Conservation (phyloP, 2,329 filamentous ascomycete genomes). For the Botrytis fabae region DNA sequence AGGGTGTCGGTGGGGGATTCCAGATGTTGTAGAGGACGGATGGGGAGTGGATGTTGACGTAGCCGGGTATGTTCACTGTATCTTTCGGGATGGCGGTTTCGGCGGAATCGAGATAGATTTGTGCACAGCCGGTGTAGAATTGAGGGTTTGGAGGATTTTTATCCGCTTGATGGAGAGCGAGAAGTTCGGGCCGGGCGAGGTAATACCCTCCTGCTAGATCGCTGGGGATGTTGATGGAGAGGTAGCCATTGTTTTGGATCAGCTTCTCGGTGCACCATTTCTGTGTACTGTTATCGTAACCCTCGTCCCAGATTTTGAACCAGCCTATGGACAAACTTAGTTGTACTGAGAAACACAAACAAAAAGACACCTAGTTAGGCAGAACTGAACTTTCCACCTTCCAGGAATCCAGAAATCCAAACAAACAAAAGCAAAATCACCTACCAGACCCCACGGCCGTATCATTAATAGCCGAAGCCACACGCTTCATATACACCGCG, state of each 20-base stretch:
- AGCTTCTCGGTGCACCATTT: conserved; percentile 73
- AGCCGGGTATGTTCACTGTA: conserved; percentile 65
- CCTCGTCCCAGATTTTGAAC: conserved; percentile 77
- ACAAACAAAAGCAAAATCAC: not conserved
- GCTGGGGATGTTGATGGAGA: conserved; percentile 62
- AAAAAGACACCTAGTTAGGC: not conserved
- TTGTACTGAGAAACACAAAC: too few relatives aligned
- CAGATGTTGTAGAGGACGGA: conserved; percentile 68
- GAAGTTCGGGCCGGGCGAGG: conserved; percentile 68
- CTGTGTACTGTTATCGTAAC: conserved; percentile 55
- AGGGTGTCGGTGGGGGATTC: conserved; percentile 50
- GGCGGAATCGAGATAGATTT: conserved; percentile 61
- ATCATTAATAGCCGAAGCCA: conserved; percentile 54
- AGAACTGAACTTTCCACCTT: not conserved
- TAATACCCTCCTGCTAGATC: conserved; percentile 67
- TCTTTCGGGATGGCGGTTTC: conserved; percentile 50
- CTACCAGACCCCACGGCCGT: conserved; percentile 58
- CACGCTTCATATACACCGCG: conserved; percentile 71
- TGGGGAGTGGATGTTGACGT: conserved; percentile 55
- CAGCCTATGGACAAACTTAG: conserved; percentile 45
- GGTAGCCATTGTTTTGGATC: conserved; percentile 61
- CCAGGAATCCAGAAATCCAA: not conserved
- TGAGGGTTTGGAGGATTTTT: conserved; percentile 60
- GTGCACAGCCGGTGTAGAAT: conserved; percentile 72
- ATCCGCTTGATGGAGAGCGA: conserved; percentile 65